A percentile compares a stretch with the other conserved stretches of the same genome.
Evolutionary conservation across 441 rosid species (phyloP).

Genomic region (Rhodomyrtus psidioides): DNA sequence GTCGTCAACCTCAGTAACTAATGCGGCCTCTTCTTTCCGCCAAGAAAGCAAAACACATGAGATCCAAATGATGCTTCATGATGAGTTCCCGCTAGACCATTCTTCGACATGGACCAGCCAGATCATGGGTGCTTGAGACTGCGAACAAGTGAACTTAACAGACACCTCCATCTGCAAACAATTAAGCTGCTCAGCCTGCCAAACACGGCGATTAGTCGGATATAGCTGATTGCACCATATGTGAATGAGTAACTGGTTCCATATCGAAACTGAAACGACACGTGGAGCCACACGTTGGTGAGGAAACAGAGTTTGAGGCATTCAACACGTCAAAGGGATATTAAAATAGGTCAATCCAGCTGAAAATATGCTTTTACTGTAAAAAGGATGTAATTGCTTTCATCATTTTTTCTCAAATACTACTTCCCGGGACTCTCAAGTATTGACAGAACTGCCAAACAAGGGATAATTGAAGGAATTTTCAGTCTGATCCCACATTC

Average conservation of each 20-base stretch:
- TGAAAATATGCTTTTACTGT: background rate
- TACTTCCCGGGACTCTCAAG: background rate
- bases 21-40: background rate
- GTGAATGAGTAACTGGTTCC: background rate
- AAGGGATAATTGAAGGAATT: background rate
- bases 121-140: background rate
- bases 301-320: background rate
- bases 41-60: background rate
- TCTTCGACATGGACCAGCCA: background rate
- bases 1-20: background rate
- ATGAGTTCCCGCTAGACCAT: background rate
- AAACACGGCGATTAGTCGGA: background rate
- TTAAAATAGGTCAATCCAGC: background rate
- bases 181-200: background rate
- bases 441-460: background rate
- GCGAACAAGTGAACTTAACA: background rate
- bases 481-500: background rate
- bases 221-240: background rate
- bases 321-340: background rate
- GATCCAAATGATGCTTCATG: background rate
- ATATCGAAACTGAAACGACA: background rate
- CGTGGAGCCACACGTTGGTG: background rate
- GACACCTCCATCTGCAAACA: background rate
- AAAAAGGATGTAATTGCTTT: no score
- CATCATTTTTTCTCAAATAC: background rate